Evolutionary conservation across 1,139 yeast species (phyloP), one percentile per base, ranked within the genome.

Genomic region (Entelexis sorbosivorans): DNA sequence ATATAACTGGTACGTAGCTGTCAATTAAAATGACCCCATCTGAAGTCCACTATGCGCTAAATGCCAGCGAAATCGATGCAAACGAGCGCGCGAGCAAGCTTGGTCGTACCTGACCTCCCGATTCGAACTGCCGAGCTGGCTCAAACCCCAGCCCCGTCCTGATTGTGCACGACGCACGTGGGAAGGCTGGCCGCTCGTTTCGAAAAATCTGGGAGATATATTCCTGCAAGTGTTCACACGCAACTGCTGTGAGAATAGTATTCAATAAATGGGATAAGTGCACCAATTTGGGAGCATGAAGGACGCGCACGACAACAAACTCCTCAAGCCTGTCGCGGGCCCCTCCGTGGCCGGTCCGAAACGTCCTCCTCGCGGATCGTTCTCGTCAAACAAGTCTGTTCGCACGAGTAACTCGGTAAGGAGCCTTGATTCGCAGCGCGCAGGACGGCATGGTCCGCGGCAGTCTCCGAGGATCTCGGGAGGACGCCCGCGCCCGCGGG

Each of bases 401-500:
- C 49, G 52, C 19, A 49, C 56, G 13, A 42, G 17, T 14, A 26
- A 47, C 16, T 51, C 56, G 8, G 14, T 17, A 14, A n/a, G 20
- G 19, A 42, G 45, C 36, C 14, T n/a, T 20, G 45, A 42, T 11
- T 42, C 45, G 45, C 36, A 31, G 33, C 45, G 45, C 10, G 45
- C 29, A 13, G 36, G 29, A 6, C 19, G 19, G 20, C 29, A n/a
- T 9, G 39, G 19, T 8, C 45, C 56, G 29, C 49, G 38, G 11
- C 49, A 39, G 32, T 52, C 56, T 17, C 42, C 19, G 31, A 34
- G 35, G 38, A 35, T 33, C 16, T 26, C 34, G 33, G 49, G 52
- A 17, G 24, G 31, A 16, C 17, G 17, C 17, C 36, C 45, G 24
- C 49, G 59, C 29, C 53, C 55, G 5, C 53, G 60, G 11, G 55